Percentiles rank a stretch among this genome's conserved stretches.
These are phyloP conservation scores for Aspergillus sp. DNA, from an alignment of 2,329 filamentous ascomycete species.

Conservation along the genomic window DNA sequence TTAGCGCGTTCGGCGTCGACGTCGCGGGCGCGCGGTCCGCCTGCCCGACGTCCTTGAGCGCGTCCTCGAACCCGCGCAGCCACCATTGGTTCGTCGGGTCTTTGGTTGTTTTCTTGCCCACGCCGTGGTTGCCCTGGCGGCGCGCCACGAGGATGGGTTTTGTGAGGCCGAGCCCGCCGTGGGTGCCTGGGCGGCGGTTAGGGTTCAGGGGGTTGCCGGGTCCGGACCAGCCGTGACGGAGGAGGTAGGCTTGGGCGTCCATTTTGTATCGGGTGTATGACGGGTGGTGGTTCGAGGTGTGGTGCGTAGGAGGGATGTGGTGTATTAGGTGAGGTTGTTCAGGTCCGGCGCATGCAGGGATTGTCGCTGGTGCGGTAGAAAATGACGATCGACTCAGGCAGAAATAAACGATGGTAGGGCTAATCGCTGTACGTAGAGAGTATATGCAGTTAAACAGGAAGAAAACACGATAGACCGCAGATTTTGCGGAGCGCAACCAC, in stretches of 20 bases:
- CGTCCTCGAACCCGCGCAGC: constrained; percentile 90
- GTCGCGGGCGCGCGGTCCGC: constrained; percentile 59
- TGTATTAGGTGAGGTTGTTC: background rate
- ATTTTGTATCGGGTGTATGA: constrained; percentile 48
- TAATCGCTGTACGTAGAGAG: no score
- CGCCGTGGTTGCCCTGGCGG: constrained; percentile 76
- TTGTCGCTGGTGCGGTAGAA: background rate
- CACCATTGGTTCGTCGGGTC: constrained; percentile 84
- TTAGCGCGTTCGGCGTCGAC: constrained; percentile 44
- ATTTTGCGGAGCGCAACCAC: background rate
- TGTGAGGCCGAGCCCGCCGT: constrained; percentile 71
- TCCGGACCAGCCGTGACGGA: constrained; percentile 85
- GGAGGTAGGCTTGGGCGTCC: constrained; percentile 81
- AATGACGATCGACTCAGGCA: background rate
- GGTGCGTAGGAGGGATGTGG: background rate
- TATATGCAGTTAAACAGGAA: no score
- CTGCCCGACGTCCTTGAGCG: constrained; percentile 69
- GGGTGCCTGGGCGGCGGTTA: constrained; percentile 44
- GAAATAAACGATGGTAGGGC: no score
- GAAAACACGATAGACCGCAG: background rate
- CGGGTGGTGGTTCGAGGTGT: background rate
- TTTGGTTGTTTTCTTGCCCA: constrained; percentile 70
- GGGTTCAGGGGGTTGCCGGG: constrained; percentile 83
- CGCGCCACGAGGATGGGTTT: constrained; percentile 80
- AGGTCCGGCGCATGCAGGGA: background rate